These are phyloP conservation scores for Xylaria telfairii DNA, from an alignment of 495 filamentous ascomycete genomes.

Conservation along the genomic window DNA sequence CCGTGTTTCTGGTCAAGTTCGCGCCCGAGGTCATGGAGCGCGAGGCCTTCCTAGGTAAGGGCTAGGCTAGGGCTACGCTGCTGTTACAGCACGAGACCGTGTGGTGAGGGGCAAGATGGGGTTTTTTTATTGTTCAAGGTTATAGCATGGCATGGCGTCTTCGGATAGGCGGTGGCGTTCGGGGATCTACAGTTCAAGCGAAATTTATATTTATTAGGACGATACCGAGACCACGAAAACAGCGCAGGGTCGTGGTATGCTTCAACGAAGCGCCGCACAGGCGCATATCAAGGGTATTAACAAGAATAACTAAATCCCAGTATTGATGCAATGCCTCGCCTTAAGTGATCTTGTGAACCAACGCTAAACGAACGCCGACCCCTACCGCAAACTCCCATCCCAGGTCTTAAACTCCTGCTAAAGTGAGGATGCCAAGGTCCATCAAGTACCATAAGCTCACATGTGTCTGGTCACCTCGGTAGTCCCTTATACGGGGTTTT, in stretches of 20 bases:
- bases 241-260: neutral
- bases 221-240: neutral
- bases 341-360: neutral
- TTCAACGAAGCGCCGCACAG: neutral
- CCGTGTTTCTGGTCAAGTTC: slow-evolving; percentile 94
- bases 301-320: neutral
- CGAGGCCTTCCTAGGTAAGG: slow-evolving; percentile 68
- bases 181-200: neutral
- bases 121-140: slow-evolving; percentile 1
- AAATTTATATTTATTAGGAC: neutral
- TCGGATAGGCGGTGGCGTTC: slow-evolving; percentile 28
- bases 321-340: neutral
- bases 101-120: neutral
- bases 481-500: slow-evolving; percentile 45
- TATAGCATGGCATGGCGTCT: slow-evolving; percentile 40
- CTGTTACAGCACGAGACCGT: neutral
- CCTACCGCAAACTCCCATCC: neutral
- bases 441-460: neutral
- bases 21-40: slow-evolving; percentile 85
- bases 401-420: neutral
- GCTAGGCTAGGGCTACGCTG: slow-evolving; percentile 28
- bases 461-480: slow-evolving; percentile 47
- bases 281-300: neutral
- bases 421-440: neutral
- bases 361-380: neutral